Base-by-base conservation (phyloP, 768 basidiomycete species). In the Chiua virens region DNA sequence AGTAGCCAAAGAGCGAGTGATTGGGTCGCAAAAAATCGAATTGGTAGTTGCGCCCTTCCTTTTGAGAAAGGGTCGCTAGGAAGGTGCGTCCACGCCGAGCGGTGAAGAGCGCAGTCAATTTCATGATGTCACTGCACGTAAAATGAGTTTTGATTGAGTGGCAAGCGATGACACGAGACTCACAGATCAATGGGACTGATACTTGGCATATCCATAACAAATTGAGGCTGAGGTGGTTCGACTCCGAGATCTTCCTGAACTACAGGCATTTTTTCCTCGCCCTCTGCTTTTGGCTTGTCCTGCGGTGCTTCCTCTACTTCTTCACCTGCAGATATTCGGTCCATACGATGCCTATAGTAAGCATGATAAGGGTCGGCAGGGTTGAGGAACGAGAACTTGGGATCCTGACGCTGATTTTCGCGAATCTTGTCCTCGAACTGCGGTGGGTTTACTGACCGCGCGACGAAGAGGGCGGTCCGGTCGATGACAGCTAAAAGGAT, bases 341-440 rank as follows among this genome's bases (percentile, higher is more conserved):
- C 91, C 74, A 96, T 83, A 65, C 89, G 85, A 76, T 95, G 84
- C 66, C 90, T 85, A 68, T 99, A 99, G 74, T 99, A 98, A 54
- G 91, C 91, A 85, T 98, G 92, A 75, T 97, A 99, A 58, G 97
- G 92, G 78, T 99, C 97, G 43, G 83, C 83, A 55, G 92, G 87
- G 75, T 96, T 96, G 70, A 99, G 82, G 78, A 99, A 99, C 51
- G 96, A 93, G 79, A 98, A 99, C 74, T 97, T 96, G 50, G 94
- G 92, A 77, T 98, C 96, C 58, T 85, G 81, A 73, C 93, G 91
- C 72, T 95, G 95, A 63, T 90, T 89, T 73, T 98, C 94, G 61
- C 94, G 85, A 70, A 99, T 93, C 74, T 96, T 95, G 67, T 94
- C 92, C 74, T 98, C 96, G 65, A 99, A 94, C 61, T 88, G 84